A percentile compares a stretch with the other conserved stretches of the same genome.
phyloP scores from a whole-genome alignment of 148 eudicot species.

The Cornus kousa region DNA sequence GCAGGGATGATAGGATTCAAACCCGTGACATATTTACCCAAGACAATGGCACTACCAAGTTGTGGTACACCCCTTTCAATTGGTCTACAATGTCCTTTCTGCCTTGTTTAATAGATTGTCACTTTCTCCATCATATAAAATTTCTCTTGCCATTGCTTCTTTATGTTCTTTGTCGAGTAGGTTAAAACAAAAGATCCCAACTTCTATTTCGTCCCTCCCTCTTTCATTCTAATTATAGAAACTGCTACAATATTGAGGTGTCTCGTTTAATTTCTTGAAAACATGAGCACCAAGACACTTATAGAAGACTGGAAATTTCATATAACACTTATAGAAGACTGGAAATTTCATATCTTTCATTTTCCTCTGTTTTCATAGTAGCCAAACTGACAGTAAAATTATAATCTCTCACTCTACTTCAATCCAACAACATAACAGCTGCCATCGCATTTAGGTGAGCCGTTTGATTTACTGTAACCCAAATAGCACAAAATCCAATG shows the following conservation, averaged over 20 bases:
- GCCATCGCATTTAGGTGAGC: background rate
- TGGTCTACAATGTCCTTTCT: background rate
- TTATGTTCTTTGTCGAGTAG: no score
- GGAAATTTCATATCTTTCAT: no score
- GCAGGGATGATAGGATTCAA: conserved; percentile 10
- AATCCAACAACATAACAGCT: background rate
- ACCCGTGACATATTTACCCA: conserved; percentile 11
- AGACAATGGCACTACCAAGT: conserved; percentile 17
- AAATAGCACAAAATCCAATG: background rate
- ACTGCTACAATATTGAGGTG: no score
- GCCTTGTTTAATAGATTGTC: background rate
- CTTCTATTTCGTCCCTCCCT: background rate
- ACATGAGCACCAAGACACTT: no score
- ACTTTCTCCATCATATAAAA: background rate
- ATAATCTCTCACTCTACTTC: background rate
- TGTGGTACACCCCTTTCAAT: conserved; percentile 2
- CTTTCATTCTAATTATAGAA: background rate
- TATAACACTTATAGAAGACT: no score
- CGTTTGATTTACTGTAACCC: background rate
- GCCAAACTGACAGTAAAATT: background rate
- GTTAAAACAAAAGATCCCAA: background rate
- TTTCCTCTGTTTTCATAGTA: no score
- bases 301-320: no score
- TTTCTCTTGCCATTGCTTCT: background rate
- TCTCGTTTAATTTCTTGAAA: no score